Evolutionary conservation across 768 basidiomycete species (phyloP), one percentile per base, ranked within the genome.

Genomic region (Trametes cingulata): DNA sequence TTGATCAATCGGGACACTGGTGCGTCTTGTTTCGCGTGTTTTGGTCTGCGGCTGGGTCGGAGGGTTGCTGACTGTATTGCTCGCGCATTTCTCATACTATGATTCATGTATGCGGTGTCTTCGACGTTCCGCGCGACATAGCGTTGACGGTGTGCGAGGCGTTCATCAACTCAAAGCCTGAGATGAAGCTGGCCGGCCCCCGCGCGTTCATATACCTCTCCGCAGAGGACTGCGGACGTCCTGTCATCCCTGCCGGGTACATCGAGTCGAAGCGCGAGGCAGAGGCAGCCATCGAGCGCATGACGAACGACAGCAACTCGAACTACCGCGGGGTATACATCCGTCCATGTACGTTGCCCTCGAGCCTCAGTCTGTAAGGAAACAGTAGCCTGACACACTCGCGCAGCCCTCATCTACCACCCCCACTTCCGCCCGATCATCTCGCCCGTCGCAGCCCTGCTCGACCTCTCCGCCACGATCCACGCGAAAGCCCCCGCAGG

Each of bases 201-300:
- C 82, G 87, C 54, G 83, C 87, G n/a, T 98, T 99, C 74, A 82
- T 98, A 40, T 98, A 91, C 75, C 80, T 99, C 57, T 99, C 97
- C 49, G 97, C 97, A 6, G 96, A 96, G 69, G 93, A 95, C 71
- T 84, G 96, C 47, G 94, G 86, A 75, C 85, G 92, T 14, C 97
- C 96, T 25, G 68, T 96, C 67, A 83, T 98, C 50, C 86, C 95
- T 27, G 80, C 83, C 0, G 77, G 90, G 36, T 99, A 99, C 76
- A 93, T 98, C 67, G 82, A 89, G 70, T 90, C 92, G n/a, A 99
- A 99, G 76, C 85, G 95, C 19, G 85, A 94, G 67, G 94, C 97
- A 8, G 97, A 99, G 71, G 69, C 74, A 36, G 78, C 76, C 33
- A 91, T 98, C 60, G 78, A 77, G 45, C 69, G 76, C 29, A 79